Evolutionary conservation across 2,329 filamentous ascomycete species (phyloP).

Genomic region (Neoscytalidium dimidiatum): DNA sequence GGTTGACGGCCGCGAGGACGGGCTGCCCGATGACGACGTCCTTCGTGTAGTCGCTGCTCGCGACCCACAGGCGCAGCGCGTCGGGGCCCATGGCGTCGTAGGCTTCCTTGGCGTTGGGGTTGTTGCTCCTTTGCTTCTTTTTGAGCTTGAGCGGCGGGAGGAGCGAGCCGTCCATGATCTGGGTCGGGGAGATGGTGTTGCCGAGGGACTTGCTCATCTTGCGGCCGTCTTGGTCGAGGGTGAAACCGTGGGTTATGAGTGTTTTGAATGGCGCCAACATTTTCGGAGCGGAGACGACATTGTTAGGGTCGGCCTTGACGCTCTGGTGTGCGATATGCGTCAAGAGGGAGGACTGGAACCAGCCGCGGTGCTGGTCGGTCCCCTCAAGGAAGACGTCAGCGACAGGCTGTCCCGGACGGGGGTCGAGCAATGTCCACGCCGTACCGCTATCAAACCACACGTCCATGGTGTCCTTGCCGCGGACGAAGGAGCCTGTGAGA

Average conservation of each 20-base stretch:
- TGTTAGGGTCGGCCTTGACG: constrained; percentile 28
- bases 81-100: constrained; percentile 81
- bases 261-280: constrained; percentile 74
- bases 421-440: constrained; percentile 68
- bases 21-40: constrained; percentile 82
- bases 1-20: constrained; percentile 75
- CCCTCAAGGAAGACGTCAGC: constrained; percentile 94
- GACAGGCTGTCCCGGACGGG: constrained; percentile 40
- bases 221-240: constrained; percentile 82
- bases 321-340: constrained; percentile 72
- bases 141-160: constrained; percentile 69
- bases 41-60: constrained; percentile 85
- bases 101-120: constrained; percentile 33
- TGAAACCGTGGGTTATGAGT: constrained; percentile 95
- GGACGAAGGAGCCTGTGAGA: constrained; percentile 63
- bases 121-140: constrained; percentile 49
- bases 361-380: constrained; percentile 92
- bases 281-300: constrained; percentile 21
- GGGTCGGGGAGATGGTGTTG: constrained; percentile 76
- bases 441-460: constrained; percentile 99
- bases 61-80: constrained; percentile 85
- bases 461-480: constrained; percentile 96
- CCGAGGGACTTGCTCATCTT: constrained; percentile 99
- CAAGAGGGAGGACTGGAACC: constrained; percentile 96
- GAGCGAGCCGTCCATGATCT: constrained; percentile 84